Evolutionary conservation across 768 basidiomycete genomes (phyloP).

Genomic region (Aureoboletus auriporus): DNA sequence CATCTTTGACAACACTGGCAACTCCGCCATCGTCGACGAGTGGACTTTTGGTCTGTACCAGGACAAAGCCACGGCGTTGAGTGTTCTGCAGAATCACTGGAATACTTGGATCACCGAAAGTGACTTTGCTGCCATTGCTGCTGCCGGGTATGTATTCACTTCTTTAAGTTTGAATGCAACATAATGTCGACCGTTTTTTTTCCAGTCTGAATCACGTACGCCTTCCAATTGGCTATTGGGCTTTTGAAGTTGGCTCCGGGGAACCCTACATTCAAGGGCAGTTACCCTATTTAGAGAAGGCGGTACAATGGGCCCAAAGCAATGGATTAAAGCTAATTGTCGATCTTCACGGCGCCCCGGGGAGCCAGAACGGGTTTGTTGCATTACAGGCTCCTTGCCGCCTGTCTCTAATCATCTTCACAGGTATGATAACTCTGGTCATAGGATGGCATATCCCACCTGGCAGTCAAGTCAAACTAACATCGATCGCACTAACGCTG

Average conservation of each 20-base stretch:
- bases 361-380: constrained; percentile 76
- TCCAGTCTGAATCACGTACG: constrained; percentile 79
- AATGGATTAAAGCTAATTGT: constrained; percentile 78
- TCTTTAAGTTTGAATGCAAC: neutral
- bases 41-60: constrained; percentile 74
- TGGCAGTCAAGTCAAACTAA: constrained; percentile 71
- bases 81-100: constrained; percentile 66
- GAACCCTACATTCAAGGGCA: constrained; percentile 82
- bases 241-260: constrained; percentile 72
- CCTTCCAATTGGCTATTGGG: constrained; percentile 88
- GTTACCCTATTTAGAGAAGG: constrained; percentile 61
- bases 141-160: constrained; percentile 53
- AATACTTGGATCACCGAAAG: constrained; percentile 78
- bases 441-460: constrained; percentile 50
- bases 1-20: constrained; percentile 56
- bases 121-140: constrained; percentile 73
- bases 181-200: constrained; percentile 5
- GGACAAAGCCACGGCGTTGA: constrained; percentile 42
- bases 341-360: constrained; percentile 78
- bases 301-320: constrained; percentile 64
- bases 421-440: constrained; percentile 84
- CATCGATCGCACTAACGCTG: constrained; percentile 58
- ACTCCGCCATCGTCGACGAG: constrained; percentile 63
- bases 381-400: neutral
- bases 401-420: constrained; percentile 1